Evolutionary conservation across 1,284 basidiomycete genomes (phyloP), one percentile per base, ranked within the genome.

Genomic region (Fomitiporia mediterranea): DNA sequence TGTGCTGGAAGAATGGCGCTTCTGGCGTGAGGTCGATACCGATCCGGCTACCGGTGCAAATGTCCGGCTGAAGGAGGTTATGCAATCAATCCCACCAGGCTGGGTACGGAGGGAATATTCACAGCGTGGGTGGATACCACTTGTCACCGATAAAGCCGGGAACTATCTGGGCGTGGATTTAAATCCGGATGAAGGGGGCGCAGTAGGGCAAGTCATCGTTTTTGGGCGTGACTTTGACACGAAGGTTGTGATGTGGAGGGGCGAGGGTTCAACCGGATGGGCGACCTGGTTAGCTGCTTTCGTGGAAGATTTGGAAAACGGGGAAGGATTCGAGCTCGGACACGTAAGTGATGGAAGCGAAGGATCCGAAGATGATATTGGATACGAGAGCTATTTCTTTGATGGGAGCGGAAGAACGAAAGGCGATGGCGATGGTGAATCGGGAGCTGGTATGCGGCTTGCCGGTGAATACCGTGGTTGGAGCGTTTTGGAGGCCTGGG

Each of bases 151-250:
- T 73, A 90, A 91, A 62, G 86, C 85, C 17, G 97, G 96, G 25
- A 99, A 99, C 73, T 99, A 99, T 69, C 82, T 98, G 60, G 96
- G 96, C 52, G 81, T 99, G 49, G 96, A 99, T 70, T 80, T 99
- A 59, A 93, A 88, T 70, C 96, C 96, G 3, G 91, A 74, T 19
- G 82, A 86, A 60, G 70, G 72, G 39, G 96, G 94, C 47, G 70
- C 82, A 1, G 77, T 83, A 50, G 97, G 96, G 3, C 96, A 99
- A 70, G 94, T 98, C 51, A 98, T 99, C 61, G 86, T 98, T 48
- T 99, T 98, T 70, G 96, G 96, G 11, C 82, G 96, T 52, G 96
- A 99, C 68, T 98, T 99, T 71, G 96, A 99, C 70, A 91, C 94
- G 23, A 99, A 99, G 70, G 91, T 98, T 39, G 96, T 98, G 32